Percentiles rank a stretch among this genome's conserved stretches.
phyloP scores from a whole-genome alignment of 2,329 filamentous ascomycete species.

The Harringtonia aguacate region DNA sequence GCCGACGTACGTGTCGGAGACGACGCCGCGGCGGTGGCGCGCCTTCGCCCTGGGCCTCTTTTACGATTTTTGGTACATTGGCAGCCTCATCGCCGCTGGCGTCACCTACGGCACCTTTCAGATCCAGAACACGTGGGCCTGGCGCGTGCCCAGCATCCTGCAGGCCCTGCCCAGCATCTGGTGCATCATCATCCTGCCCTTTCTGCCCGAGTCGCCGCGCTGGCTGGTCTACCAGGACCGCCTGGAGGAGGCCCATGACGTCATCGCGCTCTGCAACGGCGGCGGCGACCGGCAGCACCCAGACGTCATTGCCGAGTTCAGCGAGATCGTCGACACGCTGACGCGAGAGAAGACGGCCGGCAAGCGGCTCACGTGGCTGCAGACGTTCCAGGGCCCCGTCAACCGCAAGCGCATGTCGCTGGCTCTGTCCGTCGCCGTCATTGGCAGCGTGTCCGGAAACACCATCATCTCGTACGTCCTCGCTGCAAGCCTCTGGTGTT shows the following conservation, averaged over 20 bases:
- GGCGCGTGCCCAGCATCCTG: constrained; percentile 31
- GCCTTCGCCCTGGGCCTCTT: constrained; percentile 65
- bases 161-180: constrained; percentile 18
- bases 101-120: constrained; percentile 50
- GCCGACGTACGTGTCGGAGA: too few species aligned
- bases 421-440: too few species aligned
- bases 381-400: too few species aligned
- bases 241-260: constrained; percentile 32
- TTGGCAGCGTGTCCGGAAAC: too few species aligned
- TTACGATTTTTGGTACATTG: constrained; percentile 75
- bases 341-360: too few species aligned
- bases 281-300: too few species aligned
- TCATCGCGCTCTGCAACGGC: constrained; percentile 21
- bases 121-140: constrained; percentile 11
- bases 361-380: too few species aligned
- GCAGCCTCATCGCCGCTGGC: constrained; percentile 62
- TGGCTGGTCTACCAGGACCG: constrained; percentile 16
- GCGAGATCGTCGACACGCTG: too few species aligned
- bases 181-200: neutral
- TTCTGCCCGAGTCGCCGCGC: neutral
- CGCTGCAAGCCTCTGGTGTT: too few species aligned
- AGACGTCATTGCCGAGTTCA: too few species aligned
- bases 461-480: too few species aligned
- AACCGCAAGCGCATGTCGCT: too few species aligned
- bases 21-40: constrained; percentile 39